These are phyloP conservation scores for Royoungia palumana DNA, from an alignment of 768 basidiomycete species.

Conservation along the genomic window DNA sequence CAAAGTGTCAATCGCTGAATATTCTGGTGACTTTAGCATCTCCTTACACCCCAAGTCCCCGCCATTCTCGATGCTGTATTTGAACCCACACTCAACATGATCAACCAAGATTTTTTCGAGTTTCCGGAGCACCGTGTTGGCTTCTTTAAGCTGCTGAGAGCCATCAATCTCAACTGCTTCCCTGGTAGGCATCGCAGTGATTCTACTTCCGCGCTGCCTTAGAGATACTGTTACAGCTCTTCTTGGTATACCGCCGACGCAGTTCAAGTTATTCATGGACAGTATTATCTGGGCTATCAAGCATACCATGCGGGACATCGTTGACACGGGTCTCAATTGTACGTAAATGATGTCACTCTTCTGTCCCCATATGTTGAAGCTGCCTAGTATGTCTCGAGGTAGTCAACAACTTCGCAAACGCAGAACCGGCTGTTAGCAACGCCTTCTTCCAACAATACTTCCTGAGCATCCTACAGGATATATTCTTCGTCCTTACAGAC, in stretches of 20 bases:
- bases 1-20: slow-evolving; percentile 3
- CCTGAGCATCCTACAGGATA: slow-evolving; percentile 89
- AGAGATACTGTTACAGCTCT: slow-evolving; percentile 45
- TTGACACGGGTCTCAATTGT: slow-evolving; percentile 84
- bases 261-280: slow-evolving; percentile 98
- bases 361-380: slow-evolving; percentile 1
- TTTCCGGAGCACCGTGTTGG: slow-evolving; percentile 96
- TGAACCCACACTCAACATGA: slow-evolving; percentile 96
- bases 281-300: slow-evolving; percentile 99
- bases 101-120: slow-evolving; percentile 99
- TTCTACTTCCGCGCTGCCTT: not conserved
- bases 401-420: slow-evolving; percentile 88
- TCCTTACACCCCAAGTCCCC: slow-evolving; percentile 90
- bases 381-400: slow-evolving; percentile 83
- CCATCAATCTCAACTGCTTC: slow-evolving; percentile 94
- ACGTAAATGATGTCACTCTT: slow-evolving; percentile 17
- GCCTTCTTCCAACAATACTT: slow-evolving; percentile 97
- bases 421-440: slow-evolving; percentile 76
- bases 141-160: slow-evolving; percentile 92
- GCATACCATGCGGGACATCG: slow-evolving; percentile 98
- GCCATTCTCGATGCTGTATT: slow-evolving; percentile 96
- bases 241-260: slow-evolving; percentile 78
- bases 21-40: slow-evolving; percentile 43
- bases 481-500: slow-evolving; percentile 96
- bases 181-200: slow-evolving; percentile 58